phyloP scores from a whole-genome alignment of 768 basidiomycete species.

The Mycena metata region DNA sequence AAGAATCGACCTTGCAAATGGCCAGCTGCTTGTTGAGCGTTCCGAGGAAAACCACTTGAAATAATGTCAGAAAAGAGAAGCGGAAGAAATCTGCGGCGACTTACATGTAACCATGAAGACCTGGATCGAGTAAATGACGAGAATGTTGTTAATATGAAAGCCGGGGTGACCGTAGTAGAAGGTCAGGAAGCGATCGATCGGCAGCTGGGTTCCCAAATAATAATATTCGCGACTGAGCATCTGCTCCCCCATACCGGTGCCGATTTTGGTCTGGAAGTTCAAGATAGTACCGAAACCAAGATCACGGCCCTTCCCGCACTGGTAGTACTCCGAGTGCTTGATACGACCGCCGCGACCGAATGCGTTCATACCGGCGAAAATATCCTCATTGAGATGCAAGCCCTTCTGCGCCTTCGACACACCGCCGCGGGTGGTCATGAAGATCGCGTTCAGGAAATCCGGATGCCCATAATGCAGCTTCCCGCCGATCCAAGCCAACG shows the following conservation, averaged over 20 bases:
- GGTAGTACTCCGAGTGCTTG: conserved; percentile 99
- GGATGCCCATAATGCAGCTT: conserved; percentile 99
- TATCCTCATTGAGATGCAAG: conserved; percentile 98
- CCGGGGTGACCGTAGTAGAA: conserved; percentile 99
- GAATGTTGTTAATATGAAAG: conserved; percentile 99
- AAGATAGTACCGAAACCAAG: conserved; percentile 99
- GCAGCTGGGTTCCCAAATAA: conserved; percentile 97
- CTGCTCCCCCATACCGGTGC: conserved; percentile 99
- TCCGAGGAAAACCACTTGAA: conserved; percentile 89
- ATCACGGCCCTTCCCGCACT: conserved; percentile 99
- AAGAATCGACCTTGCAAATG: conserved; percentile 89
- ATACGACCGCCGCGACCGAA: conserved; percentile 98
- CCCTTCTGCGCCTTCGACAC: conserved; percentile 99
- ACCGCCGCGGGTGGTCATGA: conserved; percentile 98
- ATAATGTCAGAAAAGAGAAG: conserved; percentile 28
- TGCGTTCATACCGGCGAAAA: conserved; percentile 99
- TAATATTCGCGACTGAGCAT: conserved; percentile 99
- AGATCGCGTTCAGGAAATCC: conserved; percentile 97
- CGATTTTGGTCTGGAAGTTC: conserved; percentile 99
- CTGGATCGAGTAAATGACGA: conserved; percentile 98
- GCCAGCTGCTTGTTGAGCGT: conserved; percentile 94
- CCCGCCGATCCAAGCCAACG: conserved; percentile 96
- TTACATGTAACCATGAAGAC: conserved; percentile 95
- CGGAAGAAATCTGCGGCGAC: conserved; percentile 48
- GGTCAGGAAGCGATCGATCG: conserved; percentile 97